Conservation (phyloP, 768 basidiomycete species). For the Lentinula sp. region DNA sequence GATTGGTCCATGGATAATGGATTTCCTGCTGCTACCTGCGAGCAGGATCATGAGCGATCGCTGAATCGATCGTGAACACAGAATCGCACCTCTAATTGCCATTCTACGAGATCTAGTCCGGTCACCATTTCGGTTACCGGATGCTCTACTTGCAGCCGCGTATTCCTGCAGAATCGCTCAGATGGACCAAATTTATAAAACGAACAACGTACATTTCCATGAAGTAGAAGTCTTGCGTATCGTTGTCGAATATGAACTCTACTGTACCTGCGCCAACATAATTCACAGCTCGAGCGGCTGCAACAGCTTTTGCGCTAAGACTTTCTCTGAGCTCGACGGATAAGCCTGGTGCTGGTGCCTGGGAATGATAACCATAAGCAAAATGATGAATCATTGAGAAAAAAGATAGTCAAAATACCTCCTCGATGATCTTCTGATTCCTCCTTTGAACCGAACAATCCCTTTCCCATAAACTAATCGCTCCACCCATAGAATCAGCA, state of each 20-base stretch:
- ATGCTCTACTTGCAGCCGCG: conserved; percentile 82
- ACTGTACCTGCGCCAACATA: conserved; percentile 92
- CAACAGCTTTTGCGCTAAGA: conserved; percentile 80
- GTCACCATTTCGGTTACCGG: conserved; percentile 96
- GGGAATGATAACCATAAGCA: conserved; percentile 1
- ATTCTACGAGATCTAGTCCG: conserved; percentile 89
- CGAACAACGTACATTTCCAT: conserved; percentile 74
- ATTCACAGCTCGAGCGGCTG: conserved; percentile 87
- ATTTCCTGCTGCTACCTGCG: conserved; percentile 83
- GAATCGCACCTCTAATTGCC: conserved; percentile 73
- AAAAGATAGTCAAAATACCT: conserved; percentile 35
- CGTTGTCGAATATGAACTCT: conserved; percentile 97
- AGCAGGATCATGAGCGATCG: neutral
- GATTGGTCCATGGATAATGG: conserved; percentile 72
- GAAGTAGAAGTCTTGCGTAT: conserved; percentile 82
- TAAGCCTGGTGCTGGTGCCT: conserved; percentile 91
- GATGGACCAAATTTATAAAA: neutral
- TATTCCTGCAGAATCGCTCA: conserved; percentile 54
- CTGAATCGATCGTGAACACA: neutral
- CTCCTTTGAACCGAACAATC: conserved; percentile 89
- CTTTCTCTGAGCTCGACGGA: conserved; percentile 73
- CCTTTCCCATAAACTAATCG: conserved; percentile 93
- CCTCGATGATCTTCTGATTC: conserved; percentile 95
- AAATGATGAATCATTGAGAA: conserved; percentile 1
- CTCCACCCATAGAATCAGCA: conserved; percentile 73